phyloP scores from a whole-genome alignment of 1,284 basidiomycete genomes.

The Mycena sp. region DNA sequence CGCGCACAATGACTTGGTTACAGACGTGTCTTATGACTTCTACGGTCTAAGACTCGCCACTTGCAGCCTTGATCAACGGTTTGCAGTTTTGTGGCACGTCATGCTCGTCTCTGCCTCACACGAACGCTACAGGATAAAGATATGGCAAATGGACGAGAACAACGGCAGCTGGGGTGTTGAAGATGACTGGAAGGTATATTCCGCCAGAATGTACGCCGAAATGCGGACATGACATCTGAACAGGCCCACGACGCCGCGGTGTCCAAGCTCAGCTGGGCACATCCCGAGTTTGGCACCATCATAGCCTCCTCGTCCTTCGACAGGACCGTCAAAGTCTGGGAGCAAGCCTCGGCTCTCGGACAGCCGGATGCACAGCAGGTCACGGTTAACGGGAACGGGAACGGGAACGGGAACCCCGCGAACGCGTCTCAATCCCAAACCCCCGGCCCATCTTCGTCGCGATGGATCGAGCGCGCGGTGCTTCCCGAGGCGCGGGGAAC shows the following conservation, averaged over 20 bases:
- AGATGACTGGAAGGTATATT: constrained; percentile 87
- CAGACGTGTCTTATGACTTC: constrained; percentile 89
- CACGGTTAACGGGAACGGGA: constrained; percentile 37
- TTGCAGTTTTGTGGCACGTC: constrained; percentile 12
- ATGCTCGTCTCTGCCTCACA: constrained; percentile 2
- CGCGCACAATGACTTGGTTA: constrained; percentile 81
- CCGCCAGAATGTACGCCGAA: not conserved
- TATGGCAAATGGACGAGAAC: constrained; percentile 79
- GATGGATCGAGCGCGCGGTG: constrained; percentile 82
- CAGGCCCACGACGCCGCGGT: constrained; percentile 92
- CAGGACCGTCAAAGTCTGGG: constrained; percentile 91
- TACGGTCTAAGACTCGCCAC: constrained; percentile 86
- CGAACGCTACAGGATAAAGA: constrained; percentile 76
- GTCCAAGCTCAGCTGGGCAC: constrained; percentile 86
- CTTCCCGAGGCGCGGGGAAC: constrained; percentile 87
- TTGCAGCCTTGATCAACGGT: constrained; percentile 83
- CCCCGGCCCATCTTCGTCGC: constrained; percentile 49
- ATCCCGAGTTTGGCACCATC: constrained; percentile 88
- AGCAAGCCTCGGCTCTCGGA: constrained; percentile 60
- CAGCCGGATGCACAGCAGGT: constrained; percentile 46
- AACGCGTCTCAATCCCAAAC: constrained; percentile 33
- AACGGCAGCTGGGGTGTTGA: constrained; percentile 79
- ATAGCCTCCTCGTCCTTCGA: constrained; percentile 89
- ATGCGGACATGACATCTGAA: constrained; percentile 5
- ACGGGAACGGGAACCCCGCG: constrained; percentile 31